Evolutionary conservation across 768 basidiomycete genomes (phyloP).

Genomic region (Trametes cinnabarina): DNA sequence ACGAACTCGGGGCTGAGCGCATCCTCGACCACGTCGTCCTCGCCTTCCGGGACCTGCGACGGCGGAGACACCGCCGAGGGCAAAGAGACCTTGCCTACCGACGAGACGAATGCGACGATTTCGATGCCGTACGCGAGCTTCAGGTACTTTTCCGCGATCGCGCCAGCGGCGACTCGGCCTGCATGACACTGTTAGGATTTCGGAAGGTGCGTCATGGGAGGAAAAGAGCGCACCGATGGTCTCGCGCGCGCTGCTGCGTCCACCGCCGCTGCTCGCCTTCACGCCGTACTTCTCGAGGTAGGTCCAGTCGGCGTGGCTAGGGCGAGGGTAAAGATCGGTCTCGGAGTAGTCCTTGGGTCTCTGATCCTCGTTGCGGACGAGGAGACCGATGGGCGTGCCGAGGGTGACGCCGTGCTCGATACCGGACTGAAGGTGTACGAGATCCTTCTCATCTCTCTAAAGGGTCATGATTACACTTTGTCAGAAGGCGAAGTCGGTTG

Average conservation of each 20-base stretch:
- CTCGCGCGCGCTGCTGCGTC: conserved; percentile 91
- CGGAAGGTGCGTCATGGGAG: not conserved
- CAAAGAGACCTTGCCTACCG: conserved; percentile 89
- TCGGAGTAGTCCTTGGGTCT: conserved; percentile 98
- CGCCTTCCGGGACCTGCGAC: conserved; percentile 38
- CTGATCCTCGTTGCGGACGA: conserved; percentile 97
- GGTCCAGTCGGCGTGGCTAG: conserved; percentile 96
- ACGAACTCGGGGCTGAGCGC: conserved; percentile 82
- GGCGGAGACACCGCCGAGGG: conserved; percentile 50
- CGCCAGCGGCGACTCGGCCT: conserved; percentile 97
- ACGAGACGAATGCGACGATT: conserved; percentile 95
- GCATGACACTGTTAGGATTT: not conserved
- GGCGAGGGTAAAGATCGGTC: conserved; percentile 95
- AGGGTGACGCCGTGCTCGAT: conserved; percentile 92
- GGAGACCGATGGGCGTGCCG: conserved; percentile 95
- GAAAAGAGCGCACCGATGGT: conserved; percentile 69
- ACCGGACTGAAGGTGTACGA: conserved; percentile 91
- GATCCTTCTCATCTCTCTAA: conserved; percentile 78
- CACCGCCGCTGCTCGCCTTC: conserved; percentile 96
- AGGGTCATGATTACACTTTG: not conserved
- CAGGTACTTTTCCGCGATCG: conserved; percentile 96
- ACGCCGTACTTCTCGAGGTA: conserved; percentile 97
- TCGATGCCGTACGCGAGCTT: conserved; percentile 84
- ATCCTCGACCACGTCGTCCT: conserved; percentile 63
- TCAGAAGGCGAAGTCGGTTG: not conserved